Evolutionary conservation across 768 basidiomycete species (phyloP).

Genomic region (Suillus bovinus): DNA sequence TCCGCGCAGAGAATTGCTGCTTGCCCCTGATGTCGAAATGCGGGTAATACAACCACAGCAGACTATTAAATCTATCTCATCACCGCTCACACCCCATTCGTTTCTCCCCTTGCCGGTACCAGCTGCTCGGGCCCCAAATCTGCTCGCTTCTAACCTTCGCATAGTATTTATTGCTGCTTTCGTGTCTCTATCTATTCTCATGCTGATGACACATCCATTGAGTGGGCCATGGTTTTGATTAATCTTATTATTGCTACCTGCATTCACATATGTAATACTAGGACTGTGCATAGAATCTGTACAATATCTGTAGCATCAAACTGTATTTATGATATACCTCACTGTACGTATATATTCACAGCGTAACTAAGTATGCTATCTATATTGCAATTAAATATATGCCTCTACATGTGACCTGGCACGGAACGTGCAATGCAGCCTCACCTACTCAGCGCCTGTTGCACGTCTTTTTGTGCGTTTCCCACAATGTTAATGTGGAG

Average conservation of each 20-base stretch:
- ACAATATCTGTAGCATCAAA: not conserved
- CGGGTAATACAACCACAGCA: not conserved
- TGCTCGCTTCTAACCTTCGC: not conserved
- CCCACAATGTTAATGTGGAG: no score
- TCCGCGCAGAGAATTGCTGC: not conserved
- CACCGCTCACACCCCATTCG: not conserved
- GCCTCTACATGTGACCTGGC: not conserved
- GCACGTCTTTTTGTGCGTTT: not conserved
- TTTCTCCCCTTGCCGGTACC: slow-evolving; percentile 1
- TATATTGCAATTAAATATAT: not conserved
- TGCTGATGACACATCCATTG: not conserved
- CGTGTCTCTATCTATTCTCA: not conserved
- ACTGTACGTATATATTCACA: not conserved
- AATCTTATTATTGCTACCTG: not conserved
- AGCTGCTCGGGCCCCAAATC: not conserved
- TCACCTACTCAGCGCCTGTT: not conserved
- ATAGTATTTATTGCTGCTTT: not conserved
- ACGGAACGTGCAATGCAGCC: not conserved
- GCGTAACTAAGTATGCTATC: not conserved
- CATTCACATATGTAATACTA: not conserved
- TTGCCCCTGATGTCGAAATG: not conserved
- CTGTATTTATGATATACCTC: slow-evolving; percentile 2
- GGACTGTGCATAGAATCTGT: not conserved
- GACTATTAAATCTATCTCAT: not conserved
- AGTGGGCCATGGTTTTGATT: slow-evolving; percentile 1